Evolutionary conservation across 2,329 filamentous ascomycete species (phyloP).

Genomic region (Raffaelea albimanens): DNA sequence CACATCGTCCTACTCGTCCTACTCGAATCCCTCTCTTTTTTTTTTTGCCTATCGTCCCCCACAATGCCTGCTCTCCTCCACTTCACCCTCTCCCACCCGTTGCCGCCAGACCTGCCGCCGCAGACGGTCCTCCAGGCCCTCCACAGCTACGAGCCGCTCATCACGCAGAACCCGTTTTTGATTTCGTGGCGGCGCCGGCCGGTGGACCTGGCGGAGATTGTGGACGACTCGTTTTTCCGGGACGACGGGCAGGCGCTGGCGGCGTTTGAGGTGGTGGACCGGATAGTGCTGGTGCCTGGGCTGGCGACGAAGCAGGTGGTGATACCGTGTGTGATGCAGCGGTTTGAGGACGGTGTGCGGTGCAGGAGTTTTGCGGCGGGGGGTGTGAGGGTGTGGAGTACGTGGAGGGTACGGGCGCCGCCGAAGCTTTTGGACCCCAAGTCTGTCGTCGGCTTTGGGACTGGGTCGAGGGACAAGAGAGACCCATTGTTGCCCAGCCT

Average conservation of each 20-base stretch:
- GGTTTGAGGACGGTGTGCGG: slow-evolving; percentile 29
- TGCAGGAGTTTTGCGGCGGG: slow-evolving; percentile 31
- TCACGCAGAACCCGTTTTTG: slow-evolving; percentile 28
- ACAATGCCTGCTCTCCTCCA: slow-evolving; percentile 22
- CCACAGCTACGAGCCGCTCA: slow-evolving; percentile 30
- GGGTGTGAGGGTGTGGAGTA: slow-evolving; percentile 32
- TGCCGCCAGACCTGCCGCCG: slow-evolving; percentile 29
- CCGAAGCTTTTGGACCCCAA: too few species aligned
- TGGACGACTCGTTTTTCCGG: slow-evolving; percentile 32
- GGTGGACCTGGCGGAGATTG: slow-evolving; percentile 22
- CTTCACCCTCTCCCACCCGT: slow-evolving; percentile 29
- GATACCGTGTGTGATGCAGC: slow-evolving; percentile 35
- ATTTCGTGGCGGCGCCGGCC: slow-evolving; percentile 26
- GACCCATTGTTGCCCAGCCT: too few species aligned
- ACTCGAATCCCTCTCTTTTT: too few species aligned
- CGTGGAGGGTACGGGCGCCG: slow-evolving; percentile 21
- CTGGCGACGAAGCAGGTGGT: slow-evolving; percentile 27
- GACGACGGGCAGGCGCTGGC: slow-evolving; percentile 19
- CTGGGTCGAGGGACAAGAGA: neutral
- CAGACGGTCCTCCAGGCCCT: slow-evolving; percentile 27
- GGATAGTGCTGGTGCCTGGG: slow-evolving; percentile 30
- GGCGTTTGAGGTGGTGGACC: slow-evolving; percentile 23
- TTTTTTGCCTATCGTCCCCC: neutral
- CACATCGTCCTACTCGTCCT: too few species aligned
- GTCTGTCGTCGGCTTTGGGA: too few species aligned